Evolutionary conservation across 805 yeast genomes (phyloP).

Genomic region (Ogataea naganishii): DNA sequence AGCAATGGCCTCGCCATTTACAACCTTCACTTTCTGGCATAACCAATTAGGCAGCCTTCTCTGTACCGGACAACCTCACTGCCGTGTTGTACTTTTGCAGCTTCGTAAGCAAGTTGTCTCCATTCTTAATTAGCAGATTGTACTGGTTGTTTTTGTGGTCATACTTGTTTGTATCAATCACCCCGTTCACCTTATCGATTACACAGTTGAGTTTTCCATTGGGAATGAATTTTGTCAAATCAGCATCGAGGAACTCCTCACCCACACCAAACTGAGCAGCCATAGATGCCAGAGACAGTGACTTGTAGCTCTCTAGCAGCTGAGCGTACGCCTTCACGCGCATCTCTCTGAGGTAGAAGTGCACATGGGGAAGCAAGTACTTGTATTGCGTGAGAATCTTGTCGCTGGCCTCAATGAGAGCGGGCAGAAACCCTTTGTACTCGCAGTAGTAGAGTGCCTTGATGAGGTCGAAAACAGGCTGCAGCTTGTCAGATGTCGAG

Average conservation of each 20-base stretch:
- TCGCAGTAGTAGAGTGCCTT: slow-evolving; percentile 86
- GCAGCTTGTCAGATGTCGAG: slow-evolving; percentile 61
- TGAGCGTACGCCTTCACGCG: slow-evolving; percentile 93
- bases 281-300: slow-evolving; percentile 85
- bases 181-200: slow-evolving; percentile 90
- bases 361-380: slow-evolving; percentile 70
- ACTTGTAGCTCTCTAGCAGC: slow-evolving; percentile 86
- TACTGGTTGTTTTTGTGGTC: slow-evolving; percentile 95
- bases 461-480: slow-evolving; percentile 75
- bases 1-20: too few species aligned
- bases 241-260: slow-evolving; percentile 77
- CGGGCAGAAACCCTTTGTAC: slow-evolving; percentile 70
- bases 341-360: slow-evolving; percentile 83
- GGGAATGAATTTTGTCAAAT: slow-evolving; percentile 84
- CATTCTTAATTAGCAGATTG: slow-evolving; percentile 79
- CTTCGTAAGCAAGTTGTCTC: slow-evolving; percentile 86
- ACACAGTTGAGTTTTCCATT: slow-evolving; percentile 92
- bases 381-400: slow-evolving; percentile 54
- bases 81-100: slow-evolving; percentile 97
- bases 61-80: slow-evolving; percentile 90
- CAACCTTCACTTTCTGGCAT: too few species aligned
- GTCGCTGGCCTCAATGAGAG: slow-evolving; percentile 70
- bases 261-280: slow-evolving; percentile 89
- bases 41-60: too few species aligned
- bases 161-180: slow-evolving; percentile 91